Base-by-base conservation (phyloP, 1,284 basidiomycete genomes). In the Mycena citricolor region DNA sequence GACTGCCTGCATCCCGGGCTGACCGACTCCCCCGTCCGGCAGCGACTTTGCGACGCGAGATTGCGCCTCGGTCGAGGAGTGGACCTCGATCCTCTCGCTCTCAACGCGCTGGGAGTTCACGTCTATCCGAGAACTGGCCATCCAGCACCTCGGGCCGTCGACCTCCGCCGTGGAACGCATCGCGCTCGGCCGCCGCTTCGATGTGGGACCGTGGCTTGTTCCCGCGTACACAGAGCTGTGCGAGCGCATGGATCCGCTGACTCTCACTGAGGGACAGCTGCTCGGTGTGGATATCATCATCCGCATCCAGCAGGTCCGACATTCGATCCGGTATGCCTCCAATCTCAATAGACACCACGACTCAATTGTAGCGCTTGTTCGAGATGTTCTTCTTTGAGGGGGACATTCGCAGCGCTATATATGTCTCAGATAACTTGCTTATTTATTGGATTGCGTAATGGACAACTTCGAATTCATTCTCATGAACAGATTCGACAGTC, bases 61-160 rank as follows among this genome's bases (percentile, higher is more conserved):
- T 34, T 53, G 64, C 29, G 53, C 52, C 5, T 62, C 63, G 8
- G 50, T 57, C n/a, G 55, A 61, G 24, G 63, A 70, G 34, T 73
- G 70, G 69, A 62, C 58, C 20, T 62, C 64, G 2, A 56, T 70
- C 26, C 65, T 71, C 12, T 51, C 61, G 12, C 59, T 70, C 19
- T 54, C 67, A 2, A 57, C 58, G 10, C 54, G 54, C 16, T 68
- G 63, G 61, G 56, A 57, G 11, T 69, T 71, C 53, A 21, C 44
- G 1, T 57, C 62, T 29, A 48, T 71, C 17, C 59, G 63, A 12
- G 51, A 50, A 2, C 63, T 69, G 14, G 63, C 68, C 19, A 54
- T 68, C 32, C 53, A 58, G n/a, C 56, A 65, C 16, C 60, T 71
- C 8, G 44, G 49, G 1, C 37, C 48, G 1, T 50, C 60, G 11